Evolutionary conservation across 371 early-diverging fungal genomes (phyloP), one percentile per base, ranked within the genome.

Genomic region (Parasitella parasitica): DNA sequence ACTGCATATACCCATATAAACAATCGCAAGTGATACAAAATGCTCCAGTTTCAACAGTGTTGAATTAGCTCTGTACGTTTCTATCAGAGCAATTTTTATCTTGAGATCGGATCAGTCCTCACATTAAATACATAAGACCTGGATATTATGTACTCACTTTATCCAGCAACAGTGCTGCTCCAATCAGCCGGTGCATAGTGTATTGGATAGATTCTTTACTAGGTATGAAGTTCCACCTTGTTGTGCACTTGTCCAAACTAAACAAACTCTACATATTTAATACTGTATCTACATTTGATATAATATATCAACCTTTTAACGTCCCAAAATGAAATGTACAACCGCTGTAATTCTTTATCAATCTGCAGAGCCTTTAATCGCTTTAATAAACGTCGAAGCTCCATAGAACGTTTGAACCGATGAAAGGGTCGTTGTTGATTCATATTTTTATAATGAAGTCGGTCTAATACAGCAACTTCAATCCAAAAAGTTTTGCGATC

Each of bases 371-470:
- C 1, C 37, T 79, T 76, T 11, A 79, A 49, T 12, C 80, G 59
- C 52, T 79, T 76, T 0, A 71, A 37, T 13, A 79, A 24, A 63
- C 66, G 59, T 57, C 68, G 51, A 24, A 69, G n/a, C 28, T 69
- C 69, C 59, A 62, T 62, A 2, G 63, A 55, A 18, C 71, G 43
- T 32, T 71, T 70, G 27, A 76, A 79, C 32, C 76, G 72, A 61
- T 70, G 70, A 55, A 76, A 79, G 8, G 62, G 74, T 2, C 74
- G 56, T 43, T 79, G 79, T 16, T 73, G 71, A 54, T 79, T 79
- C 13, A 63, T 16, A 22, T 71, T 59, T 43, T 76, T 79, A 39
- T 76, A 76, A 34, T 72, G 53, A 32, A 74, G 52, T 15, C 73
- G 64, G 48, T 79, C 74, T 20, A 73, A 35, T 5, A 76, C 54